phyloP scores from a whole-genome alignment of 1,284 basidiomycete species.

The Abortiporus biennis region DNA sequence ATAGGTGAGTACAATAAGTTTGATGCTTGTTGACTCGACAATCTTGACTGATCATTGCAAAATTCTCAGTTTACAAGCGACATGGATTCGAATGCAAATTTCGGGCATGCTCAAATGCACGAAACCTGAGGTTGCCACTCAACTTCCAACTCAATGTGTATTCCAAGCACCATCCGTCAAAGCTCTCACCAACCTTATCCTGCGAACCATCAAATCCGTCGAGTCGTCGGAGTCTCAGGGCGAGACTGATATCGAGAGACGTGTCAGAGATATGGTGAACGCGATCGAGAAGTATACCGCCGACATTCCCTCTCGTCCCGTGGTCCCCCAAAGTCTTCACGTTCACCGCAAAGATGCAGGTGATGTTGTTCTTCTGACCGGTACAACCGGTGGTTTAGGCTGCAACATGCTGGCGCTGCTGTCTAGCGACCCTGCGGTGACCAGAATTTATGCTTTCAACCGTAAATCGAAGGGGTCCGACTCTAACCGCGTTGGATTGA shows the following conservation, averaged over 20 bases:
- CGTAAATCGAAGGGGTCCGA: not conserved
- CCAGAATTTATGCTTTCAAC: conserved; percentile 10
- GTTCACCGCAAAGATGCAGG: not conserved
- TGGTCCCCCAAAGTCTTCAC: no score
- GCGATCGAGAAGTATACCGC: conserved; percentile 16
- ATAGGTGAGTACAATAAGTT: conserved; percentile 19
- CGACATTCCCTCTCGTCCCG: conserved; percentile 15
- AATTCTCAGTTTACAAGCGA: conserved; percentile 26
- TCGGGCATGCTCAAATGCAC: conserved; percentile 19
- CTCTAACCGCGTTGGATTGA: conserved; percentile 1
- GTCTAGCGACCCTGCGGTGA: conserved; percentile 40
- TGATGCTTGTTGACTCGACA: conserved; percentile 11
- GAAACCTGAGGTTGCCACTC: conserved; percentile 10
- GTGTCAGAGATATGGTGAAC: not conserved
- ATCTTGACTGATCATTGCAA: conserved; percentile 28
- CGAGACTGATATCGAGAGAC: not conserved
- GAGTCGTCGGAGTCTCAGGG: not conserved
- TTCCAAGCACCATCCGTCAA: conserved; percentile 23
- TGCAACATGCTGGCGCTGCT: conserved; percentile 6
- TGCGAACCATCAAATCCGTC: not conserved
- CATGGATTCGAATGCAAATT: conserved; percentile 30
- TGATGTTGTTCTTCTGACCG: conserved; percentile 10
- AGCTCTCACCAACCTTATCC: not conserved
- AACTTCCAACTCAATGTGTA: conserved; percentile 23
- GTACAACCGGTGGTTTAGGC: conserved; percentile 10